Conservation (phyloP, 2,329 filamentous ascomycete species). For the Phyllosticta citrichinensis region DNA sequence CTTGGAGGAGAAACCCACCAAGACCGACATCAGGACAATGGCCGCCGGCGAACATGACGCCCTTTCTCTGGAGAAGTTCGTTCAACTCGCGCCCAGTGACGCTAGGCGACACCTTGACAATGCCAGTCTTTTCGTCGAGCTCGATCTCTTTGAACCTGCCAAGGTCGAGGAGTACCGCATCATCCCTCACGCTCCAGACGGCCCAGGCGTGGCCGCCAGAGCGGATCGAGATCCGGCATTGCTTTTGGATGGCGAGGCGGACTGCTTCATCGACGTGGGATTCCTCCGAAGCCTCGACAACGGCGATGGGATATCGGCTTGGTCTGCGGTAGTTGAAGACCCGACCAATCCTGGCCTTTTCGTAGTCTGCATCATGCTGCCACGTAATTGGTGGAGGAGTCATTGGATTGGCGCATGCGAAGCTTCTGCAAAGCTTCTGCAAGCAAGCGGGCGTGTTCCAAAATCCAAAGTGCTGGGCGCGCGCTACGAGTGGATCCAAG, state of each 20-base stretch:
- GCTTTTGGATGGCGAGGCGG: conserved; percentile 25
- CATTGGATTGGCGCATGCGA: not conserved
- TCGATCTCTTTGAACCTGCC: conserved; percentile 31
- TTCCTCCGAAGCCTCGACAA: conserved; percentile 30
- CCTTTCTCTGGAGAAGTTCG: conserved; percentile 25
- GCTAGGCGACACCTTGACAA: conserved; percentile 37
- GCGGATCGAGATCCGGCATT: conserved; percentile 35
- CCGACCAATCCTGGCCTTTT: conserved; percentile 29
- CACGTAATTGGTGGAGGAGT: conserved; percentile 13
- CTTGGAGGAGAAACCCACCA: conserved; percentile 47
- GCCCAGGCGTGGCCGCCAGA: conserved; percentile 43
- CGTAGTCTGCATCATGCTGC: conserved; percentile 20
- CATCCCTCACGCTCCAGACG: conserved; percentile 40
- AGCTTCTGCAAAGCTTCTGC: not conserved
- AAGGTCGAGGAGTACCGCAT: conserved; percentile 36
- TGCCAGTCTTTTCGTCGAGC: conserved; percentile 29
- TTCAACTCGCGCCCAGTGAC: conserved; percentile 39
- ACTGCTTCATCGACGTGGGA: conserved; percentile 20
- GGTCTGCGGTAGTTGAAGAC: conserved; percentile 38
- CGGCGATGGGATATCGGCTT: conserved; percentile 30
- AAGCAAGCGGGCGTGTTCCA: not conserved
- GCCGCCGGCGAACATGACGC: conserved; percentile 42
- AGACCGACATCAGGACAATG: conserved; percentile 49
- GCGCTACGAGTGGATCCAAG: not conserved
- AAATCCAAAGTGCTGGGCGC: not conserved